Evolutionary conservation across 108 stramenopile genomes (phyloP).

Genomic region (Conticribra weissflogii): DNA sequence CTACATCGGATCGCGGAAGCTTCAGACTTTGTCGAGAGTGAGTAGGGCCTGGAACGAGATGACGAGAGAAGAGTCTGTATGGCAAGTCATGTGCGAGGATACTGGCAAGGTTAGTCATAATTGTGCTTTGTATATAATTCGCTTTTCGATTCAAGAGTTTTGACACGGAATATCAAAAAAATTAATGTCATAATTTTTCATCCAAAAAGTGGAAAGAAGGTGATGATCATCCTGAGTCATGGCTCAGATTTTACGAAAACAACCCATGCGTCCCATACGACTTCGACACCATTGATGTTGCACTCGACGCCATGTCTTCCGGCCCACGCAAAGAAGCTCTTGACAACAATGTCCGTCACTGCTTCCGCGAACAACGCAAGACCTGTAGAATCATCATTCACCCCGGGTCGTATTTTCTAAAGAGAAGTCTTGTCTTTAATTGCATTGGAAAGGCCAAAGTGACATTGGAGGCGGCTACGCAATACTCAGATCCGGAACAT

Average conservation of each 20-base stretch:
- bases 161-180: not conserved
- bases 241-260: slow-evolving; percentile 63
- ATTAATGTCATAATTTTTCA: slow-evolving; percentile 3
- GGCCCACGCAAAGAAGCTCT: slow-evolving; percentile 10
- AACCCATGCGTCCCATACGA: slow-evolving; percentile 83
- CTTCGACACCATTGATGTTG: slow-evolving; percentile 62
- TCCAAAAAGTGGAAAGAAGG: slow-evolving; percentile 67
- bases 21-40: slow-evolving; percentile 40
- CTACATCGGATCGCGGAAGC: slow-evolving; percentile 69
- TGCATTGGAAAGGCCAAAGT: slow-evolving; percentile 34
- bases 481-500: slow-evolving; percentile 43
- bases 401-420: slow-evolving; percentile 62
- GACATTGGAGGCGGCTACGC: slow-evolving; percentile 60
- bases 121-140: slow-evolving; percentile 3
- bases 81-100: slow-evolving; percentile 63
- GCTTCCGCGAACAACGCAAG: slow-evolving; percentile 29
- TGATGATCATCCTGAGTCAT: slow-evolving; percentile 61
- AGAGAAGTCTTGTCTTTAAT: slow-evolving; percentile 59
- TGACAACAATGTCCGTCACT: slow-evolving; percentile 24
- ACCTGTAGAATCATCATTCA: slow-evolving; percentile 56
- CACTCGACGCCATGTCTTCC: slow-evolving; percentile 44
- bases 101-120: slow-evolving; percentile 69
- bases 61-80: slow-evolving; percentile 33
- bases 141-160: not conserved
- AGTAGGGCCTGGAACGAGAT: slow-evolving; percentile 55